Conservation (phyloP, 495 filamentous ascomycete species). For the Tuber calosporum region DNA sequence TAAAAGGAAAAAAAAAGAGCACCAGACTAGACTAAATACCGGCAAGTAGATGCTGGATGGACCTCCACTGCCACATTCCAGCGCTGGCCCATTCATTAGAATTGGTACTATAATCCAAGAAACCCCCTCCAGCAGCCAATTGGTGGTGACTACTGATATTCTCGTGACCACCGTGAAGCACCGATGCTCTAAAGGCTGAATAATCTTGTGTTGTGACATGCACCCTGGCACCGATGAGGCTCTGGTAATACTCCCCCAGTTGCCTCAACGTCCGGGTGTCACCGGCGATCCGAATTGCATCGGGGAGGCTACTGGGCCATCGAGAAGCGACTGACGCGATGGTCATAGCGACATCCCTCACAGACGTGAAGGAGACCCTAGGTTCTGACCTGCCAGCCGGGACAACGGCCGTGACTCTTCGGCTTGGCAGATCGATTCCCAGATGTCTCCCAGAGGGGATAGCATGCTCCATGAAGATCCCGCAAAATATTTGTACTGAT, state of each 20-base stretch:
- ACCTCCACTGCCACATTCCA: constrained; percentile 31
- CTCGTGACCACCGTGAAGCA: constrained; percentile 17
- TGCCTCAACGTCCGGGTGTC: constrained; percentile 31
- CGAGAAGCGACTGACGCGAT: constrained; percentile 28
- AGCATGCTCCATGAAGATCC: constrained; percentile 33
- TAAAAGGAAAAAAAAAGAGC: constrained; percentile 12
- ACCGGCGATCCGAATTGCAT: constrained; percentile 30
- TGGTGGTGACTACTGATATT: constrained; percentile 22
- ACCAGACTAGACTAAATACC: constrained; percentile 32
- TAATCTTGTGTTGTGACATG: constrained; percentile 19
- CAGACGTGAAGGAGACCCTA: constrained; percentile 30
- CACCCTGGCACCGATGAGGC: constrained; percentile 17
- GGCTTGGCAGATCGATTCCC: constrained; percentile 28
- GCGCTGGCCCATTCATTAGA: constrained; percentile 21
- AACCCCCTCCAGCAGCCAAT: constrained; percentile 31
- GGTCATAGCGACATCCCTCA: constrained; percentile 28
- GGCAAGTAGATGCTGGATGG: constrained; percentile 28
- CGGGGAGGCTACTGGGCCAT: constrained; percentile 18
- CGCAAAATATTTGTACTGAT: constrained; percentile 33
- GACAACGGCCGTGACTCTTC: constrained; percentile 26
- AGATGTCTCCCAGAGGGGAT: constrained; percentile 26
- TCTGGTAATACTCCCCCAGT: constrained; percentile 26
- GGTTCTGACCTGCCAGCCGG: constrained; percentile 24
- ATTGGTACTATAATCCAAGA: constrained; percentile 28
- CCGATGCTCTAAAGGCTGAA: constrained; percentile 17